phyloP scores from a whole-genome alignment of 176 grass and related monocot genomes.

The Juncus inflexus region DNA sequence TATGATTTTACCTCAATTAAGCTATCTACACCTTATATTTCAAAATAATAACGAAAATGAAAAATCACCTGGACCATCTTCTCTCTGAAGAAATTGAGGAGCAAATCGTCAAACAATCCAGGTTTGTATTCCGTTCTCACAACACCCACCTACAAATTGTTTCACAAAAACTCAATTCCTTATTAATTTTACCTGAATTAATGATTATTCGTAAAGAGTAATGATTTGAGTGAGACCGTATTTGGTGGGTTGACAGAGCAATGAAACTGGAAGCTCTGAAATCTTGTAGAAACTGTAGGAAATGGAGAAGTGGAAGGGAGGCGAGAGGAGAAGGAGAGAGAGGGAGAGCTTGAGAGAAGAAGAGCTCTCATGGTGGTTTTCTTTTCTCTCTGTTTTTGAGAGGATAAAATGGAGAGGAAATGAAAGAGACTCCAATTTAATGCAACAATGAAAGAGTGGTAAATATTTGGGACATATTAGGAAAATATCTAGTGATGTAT shows the following conservation, averaged over 20 bases:
- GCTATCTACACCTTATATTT: not conserved
- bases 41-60: not conserved
- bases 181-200: not conserved
- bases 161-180: not conserved
- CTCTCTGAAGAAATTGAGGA: conserved; percentile 24
- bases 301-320: not conserved
- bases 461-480: too few species aligned
- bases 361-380: not conserved
- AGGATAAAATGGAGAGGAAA: too few species aligned
- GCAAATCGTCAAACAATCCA: conserved; percentile 3
- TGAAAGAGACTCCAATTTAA: too few species aligned
- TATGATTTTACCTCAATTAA: too few species aligned
- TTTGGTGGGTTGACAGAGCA: conserved; percentile 10
- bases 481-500: too few species aligned
- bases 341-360: not conserved
- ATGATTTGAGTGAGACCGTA: not conserved
- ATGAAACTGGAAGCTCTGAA: not conserved
- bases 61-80: conserved; percentile 24
- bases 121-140: not conserved
- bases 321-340: not conserved
- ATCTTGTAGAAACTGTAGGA: not conserved
- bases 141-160: conserved; percentile 15
- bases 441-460: too few species aligned
- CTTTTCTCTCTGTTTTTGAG: not conserved
- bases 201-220: not conserved